phyloP scores from a whole-genome alignment of 495 filamentous ascomycete species.

The Annulohypoxylon stygium region DNA sequence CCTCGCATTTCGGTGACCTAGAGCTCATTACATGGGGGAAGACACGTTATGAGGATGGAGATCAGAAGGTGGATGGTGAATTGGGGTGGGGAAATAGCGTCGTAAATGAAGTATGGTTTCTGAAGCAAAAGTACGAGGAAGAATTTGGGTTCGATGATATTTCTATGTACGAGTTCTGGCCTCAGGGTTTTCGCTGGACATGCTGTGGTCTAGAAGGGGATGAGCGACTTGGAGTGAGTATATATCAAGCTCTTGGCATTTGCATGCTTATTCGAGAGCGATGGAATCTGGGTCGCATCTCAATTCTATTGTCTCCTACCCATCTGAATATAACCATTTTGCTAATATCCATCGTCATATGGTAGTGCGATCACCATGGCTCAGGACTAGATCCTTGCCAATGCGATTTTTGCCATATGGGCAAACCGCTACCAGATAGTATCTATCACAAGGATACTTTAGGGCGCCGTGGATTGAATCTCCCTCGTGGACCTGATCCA shows the following conservation, averaged over 20 bases:
- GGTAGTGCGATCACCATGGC: constrained; percentile 4
- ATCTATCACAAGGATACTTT: background rate
- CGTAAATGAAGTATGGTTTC: background rate
- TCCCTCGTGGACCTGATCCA: background rate
- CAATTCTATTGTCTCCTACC: background rate
- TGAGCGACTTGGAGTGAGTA: background rate
- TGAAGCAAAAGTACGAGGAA: constrained; percentile 1
- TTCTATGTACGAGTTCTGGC: background rate
- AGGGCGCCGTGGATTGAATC: background rate
- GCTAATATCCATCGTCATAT: background rate
- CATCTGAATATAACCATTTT: background rate
- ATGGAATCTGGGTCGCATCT: background rate
- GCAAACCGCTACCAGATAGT: background rate
- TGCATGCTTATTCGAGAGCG: background rate
- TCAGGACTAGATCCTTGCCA: background rate
- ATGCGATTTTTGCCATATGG: background rate
- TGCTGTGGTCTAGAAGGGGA: background rate
- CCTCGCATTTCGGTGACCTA: background rate
- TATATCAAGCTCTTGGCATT: background rate
- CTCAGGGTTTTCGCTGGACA: constrained; percentile 1
- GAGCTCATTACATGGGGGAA: constrained; percentile 5
- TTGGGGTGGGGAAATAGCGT: background rate
- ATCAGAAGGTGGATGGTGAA: too few relatives aligned
- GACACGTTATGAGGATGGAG: background rate
- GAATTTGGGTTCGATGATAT: background rate